Percentiles rank a stretch among this genome's conserved stretches.
These are phyloP conservation scores for Fusarium proliferatum DNA, from an alignment of 2,329 filamentous ascomycete species.

Conservation along the genomic window DNA sequence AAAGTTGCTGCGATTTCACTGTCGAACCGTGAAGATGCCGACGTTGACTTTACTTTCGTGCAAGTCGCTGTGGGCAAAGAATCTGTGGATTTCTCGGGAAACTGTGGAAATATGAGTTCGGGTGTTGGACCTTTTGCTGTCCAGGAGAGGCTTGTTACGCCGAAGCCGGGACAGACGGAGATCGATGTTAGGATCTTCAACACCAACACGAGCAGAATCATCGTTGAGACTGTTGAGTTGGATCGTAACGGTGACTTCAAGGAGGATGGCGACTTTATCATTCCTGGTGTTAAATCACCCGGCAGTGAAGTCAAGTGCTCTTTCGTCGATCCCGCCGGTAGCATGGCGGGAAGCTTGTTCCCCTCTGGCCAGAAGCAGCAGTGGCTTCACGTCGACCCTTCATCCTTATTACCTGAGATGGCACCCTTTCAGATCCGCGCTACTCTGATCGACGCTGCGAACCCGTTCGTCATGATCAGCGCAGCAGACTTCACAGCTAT, in stretches of 20 bases:
- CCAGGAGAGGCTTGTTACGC: conserved; percentile 57
- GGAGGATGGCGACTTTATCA: conserved; percentile 61
- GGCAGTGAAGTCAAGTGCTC: conserved; percentile 66
- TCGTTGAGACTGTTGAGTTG: conserved; percentile 65
- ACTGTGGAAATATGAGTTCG: conserved; percentile 72
- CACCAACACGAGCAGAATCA: conserved; percentile 69
- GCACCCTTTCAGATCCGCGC: conserved; percentile 46
- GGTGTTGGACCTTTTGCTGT: conserved; percentile 70
- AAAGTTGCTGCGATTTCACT: conserved; percentile 69
- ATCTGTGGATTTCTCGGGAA: conserved; percentile 67
- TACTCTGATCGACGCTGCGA: conserved; percentile 52
- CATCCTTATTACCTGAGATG: conserved; percentile 31
- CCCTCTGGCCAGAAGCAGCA: conserved; percentile 62
- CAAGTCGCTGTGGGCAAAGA: conserved; percentile 67
- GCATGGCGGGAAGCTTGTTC: conserved; percentile 68
- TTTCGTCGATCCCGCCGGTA: conserved; percentile 69
- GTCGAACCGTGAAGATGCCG: conserved; percentile 54
- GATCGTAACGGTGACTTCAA: conserved; percentile 58
- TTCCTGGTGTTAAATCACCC: conserved; percentile 68
- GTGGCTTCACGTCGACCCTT: conserved; percentile 49
- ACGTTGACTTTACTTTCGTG: conserved; percentile 73
- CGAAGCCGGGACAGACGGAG: conserved; percentile 41
- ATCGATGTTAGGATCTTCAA: conserved; percentile 63
- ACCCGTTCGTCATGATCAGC: conserved; percentile 62
- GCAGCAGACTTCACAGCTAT: conserved; percentile 26